Base-by-base conservation (phyloP, 306 rosid genomes). In the Vigna trinervia region DNA sequence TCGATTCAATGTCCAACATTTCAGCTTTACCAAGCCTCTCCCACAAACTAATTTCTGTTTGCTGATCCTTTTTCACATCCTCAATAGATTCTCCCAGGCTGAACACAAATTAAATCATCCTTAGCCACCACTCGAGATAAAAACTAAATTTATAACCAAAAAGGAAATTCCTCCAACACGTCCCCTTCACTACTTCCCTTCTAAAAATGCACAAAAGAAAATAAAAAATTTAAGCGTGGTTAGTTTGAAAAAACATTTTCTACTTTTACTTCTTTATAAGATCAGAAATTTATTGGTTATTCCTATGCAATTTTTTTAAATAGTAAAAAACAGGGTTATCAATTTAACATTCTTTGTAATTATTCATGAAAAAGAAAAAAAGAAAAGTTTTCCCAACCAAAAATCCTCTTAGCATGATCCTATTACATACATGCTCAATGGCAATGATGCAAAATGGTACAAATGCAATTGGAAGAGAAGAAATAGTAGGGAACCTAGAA, bases 1-100 rank as follows among this genome's bases (percentile, higher is more conserved):
- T 80, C 0, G 97, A 95, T 48, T 92, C 97, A 20, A 92, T 83
- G 80, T 95, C 97, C 90, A 90, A 66, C 77, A 78, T 79, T 19
- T 91, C 91, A 70, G 97, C 97, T 71, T 85, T 89, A 73, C 97
- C 97, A 66, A 95, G 97, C 73, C 99, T 88, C 71, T 92, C 97
- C 97, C 97, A 95, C 81, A 95, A 81, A 65, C 83, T 92, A 66
- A 80, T 82, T 79, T 91, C 97, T 4, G 88, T 84, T 73, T 85
- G 78, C 15, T 48, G 59, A 77, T 82, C 74, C 45, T 71, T 73
- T 46, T 50, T 73, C 46, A 79, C 73, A 73, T 87, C 84, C 61
- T 79, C 85, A 14, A 56, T 67, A 38, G 62, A 73, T 48, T 89
- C 92, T 57, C 83, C 90, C 23, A 69, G 80, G 79, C 97, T 92